These are phyloP conservation scores for Spatholobus suberectus DNA, from an alignment of 306 rosid genomes.

Conservation along the genomic window DNA sequence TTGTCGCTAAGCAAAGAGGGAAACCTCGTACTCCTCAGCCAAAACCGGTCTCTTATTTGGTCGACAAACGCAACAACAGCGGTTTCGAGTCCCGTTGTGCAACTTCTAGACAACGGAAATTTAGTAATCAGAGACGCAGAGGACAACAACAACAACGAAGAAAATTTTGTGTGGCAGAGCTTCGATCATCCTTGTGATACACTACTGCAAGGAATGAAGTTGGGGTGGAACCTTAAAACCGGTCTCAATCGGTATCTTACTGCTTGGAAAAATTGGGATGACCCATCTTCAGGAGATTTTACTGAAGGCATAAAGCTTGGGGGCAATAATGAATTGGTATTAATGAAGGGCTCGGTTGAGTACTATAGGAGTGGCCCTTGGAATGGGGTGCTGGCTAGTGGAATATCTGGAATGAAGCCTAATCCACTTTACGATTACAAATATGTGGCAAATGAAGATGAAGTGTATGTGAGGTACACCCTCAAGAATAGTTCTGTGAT, in stretches of 20 bases:
- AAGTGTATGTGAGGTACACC: neutral
- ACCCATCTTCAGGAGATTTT: conserved; percentile 50
- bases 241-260: conserved; percentile 30
- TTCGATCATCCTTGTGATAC: conserved; percentile 61
- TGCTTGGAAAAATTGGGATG: conserved; percentile 53
- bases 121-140: conserved; percentile 49
- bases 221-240: conserved; percentile 48
- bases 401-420: neutral
- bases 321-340: neutral
- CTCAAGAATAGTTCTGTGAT: conserved; percentile 20
- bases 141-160: neutral
- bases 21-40: conserved; percentile 33
- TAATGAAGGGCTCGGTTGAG: neutral
- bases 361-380: conserved; percentile 29
- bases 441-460: neutral
- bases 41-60: conserved; percentile 50
- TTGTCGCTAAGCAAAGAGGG: conserved; percentile 46
- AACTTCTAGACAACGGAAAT: conserved; percentile 60
- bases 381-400: conserved; percentile 5
- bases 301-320: neutral
- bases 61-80: conserved; percentile 38
- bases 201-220: conserved; percentile 51
- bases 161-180: conserved; percentile 56
- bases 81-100: conserved; percentile 35
- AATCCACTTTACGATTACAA: neutral